Conservation (phyloP, 2,329 filamentous ascomycete genomes). For the Epichloe baconii region DNA sequence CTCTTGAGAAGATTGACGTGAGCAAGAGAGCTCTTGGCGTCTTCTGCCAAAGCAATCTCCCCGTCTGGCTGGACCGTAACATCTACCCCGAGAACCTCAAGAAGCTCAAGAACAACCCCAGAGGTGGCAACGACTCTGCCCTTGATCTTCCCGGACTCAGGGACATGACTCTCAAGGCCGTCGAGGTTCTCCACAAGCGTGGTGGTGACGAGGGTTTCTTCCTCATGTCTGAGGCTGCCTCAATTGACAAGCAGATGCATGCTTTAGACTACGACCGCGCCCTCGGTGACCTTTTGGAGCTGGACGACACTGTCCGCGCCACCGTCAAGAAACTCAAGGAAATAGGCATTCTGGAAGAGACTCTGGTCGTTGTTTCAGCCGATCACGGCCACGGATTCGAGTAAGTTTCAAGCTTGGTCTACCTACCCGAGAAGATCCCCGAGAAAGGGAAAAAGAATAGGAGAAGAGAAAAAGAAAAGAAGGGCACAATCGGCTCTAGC, state of each 20-base stretch:
- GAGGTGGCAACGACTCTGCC: constrained; percentile 49
- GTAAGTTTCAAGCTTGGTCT: constrained; percentile 14
- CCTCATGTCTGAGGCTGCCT: constrained; percentile 77
- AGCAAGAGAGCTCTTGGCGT: constrained; percentile 58
- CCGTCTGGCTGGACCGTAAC: constrained; percentile 79
- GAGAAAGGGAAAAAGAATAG: neutral
- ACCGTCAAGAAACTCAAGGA: constrained; percentile 57
- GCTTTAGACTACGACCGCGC: constrained; percentile 73
- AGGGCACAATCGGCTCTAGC: neutral
- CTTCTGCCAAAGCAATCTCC: constrained; percentile 62
- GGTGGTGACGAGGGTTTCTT: constrained; percentile 65
- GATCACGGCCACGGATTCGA: constrained; percentile 86
- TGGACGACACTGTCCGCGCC: constrained; percentile 70
- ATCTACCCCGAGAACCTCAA: constrained; percentile 61
- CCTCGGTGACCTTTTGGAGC: constrained; percentile 70
- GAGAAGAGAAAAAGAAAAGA: neutral
- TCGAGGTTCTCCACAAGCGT: constrained; percentile 60
- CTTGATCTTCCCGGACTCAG: constrained; percentile 70
- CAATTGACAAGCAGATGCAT: constrained; percentile 87
- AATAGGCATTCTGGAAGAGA: constrained; percentile 57
- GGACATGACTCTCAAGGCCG: constrained; percentile 80
- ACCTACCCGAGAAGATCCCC: neutral
- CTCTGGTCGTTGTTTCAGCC: constrained; percentile 68
- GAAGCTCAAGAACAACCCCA: constrained; percentile 53
- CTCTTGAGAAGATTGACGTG: constrained; percentile 44